A percentile compares a stretch with the other conserved stretches of the same genome.
Evolutionary conservation across 345 rosid genomes (phyloP).

Genomic region (Eucalyptus erythrocorys): DNA sequence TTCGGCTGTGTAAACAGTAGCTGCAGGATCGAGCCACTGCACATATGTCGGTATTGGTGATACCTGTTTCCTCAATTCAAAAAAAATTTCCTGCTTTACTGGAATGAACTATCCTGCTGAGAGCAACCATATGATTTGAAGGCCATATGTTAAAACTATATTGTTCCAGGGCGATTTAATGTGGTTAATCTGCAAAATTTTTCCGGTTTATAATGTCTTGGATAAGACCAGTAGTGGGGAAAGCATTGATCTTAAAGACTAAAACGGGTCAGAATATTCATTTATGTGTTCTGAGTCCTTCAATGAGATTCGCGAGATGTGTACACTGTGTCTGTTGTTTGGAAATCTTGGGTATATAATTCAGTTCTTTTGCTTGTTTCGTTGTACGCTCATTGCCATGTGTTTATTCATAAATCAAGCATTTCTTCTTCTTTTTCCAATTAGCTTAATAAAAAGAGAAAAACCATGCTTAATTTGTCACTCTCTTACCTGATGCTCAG

Average conservation of each 20-base stretch:
- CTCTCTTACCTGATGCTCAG: constrained; percentile 6
- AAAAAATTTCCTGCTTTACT: neutral
- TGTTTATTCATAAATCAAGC: neutral
- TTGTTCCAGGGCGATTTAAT: neutral
- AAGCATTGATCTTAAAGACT: neutral
- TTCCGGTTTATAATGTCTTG: neutral
- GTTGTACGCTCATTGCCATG: neutral
- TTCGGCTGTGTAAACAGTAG: neutral
- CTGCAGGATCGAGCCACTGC: neutral
- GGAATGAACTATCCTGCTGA: neutral
- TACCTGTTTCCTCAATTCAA: neutral
- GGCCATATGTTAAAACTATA: neutral
- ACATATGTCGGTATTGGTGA: neutral
- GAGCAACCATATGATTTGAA: neutral
- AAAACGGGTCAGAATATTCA: neutral
- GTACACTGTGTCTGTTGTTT: neutral
- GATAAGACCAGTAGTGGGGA: neutral
- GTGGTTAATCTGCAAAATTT: neutral
- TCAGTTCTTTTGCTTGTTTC: neutral
- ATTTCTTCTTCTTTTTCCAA: neutral
- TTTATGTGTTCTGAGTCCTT: neutral
- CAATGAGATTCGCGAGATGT: neutral
- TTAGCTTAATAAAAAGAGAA: neutral
- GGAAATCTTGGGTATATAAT: neutral
- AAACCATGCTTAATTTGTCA: neutral